Evolutionary conservation across 1,284 basidiomycete genomes (phyloP).

Genomic region (Sanghuangporus weigelae): DNA sequence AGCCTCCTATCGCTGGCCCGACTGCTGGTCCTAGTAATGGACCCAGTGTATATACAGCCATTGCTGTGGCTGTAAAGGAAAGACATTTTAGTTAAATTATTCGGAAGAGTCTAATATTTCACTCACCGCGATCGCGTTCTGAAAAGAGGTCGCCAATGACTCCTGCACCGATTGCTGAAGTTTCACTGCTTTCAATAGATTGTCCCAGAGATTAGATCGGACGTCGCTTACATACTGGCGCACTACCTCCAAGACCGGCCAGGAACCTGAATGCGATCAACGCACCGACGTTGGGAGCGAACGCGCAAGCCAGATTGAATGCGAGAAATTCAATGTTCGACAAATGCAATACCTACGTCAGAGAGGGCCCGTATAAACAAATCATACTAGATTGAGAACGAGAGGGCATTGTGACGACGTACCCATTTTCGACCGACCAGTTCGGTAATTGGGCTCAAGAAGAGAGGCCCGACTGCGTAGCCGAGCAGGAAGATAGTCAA

Average conservation of each 20-base stretch:
- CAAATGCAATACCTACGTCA: conserved; percentile 55
- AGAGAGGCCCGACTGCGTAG: conserved; percentile 67
- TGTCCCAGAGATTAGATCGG: neutral
- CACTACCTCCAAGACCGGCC: conserved; percentile 32
- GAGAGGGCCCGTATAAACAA: neutral
- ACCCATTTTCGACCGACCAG: conserved; percentile 75
- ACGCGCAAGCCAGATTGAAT: conserved; percentile 69
- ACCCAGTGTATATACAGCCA: conserved; percentile 61
- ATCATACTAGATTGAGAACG: too few species aligned
- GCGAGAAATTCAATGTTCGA: conserved; percentile 57
- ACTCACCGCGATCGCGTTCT: conserved; percentile 37
- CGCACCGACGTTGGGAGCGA: conserved; percentile 49
- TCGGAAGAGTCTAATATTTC: conserved; percentile 13
- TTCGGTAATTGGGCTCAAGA: conserved; percentile 71
- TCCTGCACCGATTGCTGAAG: conserved; percentile 54
- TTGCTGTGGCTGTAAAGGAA: conserved; percentile 45
- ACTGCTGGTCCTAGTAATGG: conserved; percentile 60
- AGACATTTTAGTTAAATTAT: neutral
- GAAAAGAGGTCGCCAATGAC: conserved; percentile 58
- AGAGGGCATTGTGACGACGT: conserved; percentile 18
- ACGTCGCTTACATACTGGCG: neutral
- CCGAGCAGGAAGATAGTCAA: conserved; percentile 73
- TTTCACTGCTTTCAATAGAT: conserved; percentile 14
- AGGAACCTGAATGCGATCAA: conserved; percentile 68
- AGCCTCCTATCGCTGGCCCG: conserved; percentile 61